Evolutionary conservation across 2,329 filamentous ascomycete genomes (phyloP), one percentile per base, ranked within the genome.

Genomic region (Aspergillus calidoustus): DNA sequence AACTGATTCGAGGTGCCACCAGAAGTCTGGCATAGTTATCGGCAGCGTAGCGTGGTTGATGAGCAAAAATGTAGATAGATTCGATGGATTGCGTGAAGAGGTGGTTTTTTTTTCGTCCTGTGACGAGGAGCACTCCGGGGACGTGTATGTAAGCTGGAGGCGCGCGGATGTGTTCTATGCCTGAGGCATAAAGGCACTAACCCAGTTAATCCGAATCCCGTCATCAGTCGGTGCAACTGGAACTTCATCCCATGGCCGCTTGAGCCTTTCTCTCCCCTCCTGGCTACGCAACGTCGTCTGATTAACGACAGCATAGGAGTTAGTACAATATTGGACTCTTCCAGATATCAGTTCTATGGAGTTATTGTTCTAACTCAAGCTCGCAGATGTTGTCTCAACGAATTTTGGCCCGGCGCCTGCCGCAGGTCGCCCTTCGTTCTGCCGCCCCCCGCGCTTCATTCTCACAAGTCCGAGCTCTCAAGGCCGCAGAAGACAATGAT

Each of bases 1-100:
- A 57, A 70, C 65, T 64, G 68, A 70, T 66, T 69, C 58, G 54
- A 74, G 59, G 64, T 65, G 66, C 71, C 75, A 76, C 70, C 66
- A 63, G 64, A 74, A 76, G 73, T 80, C 77, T 81, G 76, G 77
- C 75, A 77, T 77, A 72, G 72, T 76, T 79, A 80, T 79, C 74
- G 75, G 76, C 71, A 68, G 68, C 67, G 68, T 70, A 74, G 76
- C 73, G 76, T 73, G 69, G 70, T 71, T 79, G 78, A 66, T 59
- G 67, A 72, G 66, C 59, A 57, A 72, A 77, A 75, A 74, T 71
- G 57, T 66, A 57, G 65, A 58, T 61, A 50, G 54, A 69, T 69
- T 69, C 63, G 67, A 64, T 66, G 65, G 66, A 73, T 71, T 77
- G 74, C 71, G 72, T 76, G 72, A 73, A 68, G 71, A 71, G 69